Conservation (phyloP, 177 flowering plant genomes). For the Vitis hybrid region DNA sequence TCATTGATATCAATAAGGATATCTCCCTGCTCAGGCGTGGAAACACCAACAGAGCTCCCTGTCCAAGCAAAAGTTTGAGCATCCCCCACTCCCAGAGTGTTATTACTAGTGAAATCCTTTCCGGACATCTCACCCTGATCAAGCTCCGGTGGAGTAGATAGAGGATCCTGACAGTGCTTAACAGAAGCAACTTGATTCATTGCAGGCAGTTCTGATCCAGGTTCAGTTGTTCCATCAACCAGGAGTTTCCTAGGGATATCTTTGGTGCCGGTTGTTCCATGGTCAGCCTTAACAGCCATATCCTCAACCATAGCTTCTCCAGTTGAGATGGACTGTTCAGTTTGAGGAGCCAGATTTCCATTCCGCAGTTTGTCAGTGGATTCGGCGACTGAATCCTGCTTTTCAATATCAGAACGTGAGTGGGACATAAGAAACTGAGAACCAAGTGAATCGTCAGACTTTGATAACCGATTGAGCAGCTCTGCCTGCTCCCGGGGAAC, state of each 20-base stretch:
- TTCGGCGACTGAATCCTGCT: conserved; percentile 37
- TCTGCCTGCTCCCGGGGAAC: conserved; percentile 77
- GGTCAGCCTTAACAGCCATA: conserved; percentile 14
- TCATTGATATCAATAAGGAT: conserved; percentile 87
- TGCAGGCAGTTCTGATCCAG: conserved; percentile 19
- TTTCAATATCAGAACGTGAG: conserved; percentile 35
- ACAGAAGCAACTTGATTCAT: conserved; percentile 21
- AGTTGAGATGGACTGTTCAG: conserved; percentile 33
- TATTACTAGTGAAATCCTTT: conserved; percentile 18
- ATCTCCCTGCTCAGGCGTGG: conserved; percentile 50
- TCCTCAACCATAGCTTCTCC: conserved; percentile 7
- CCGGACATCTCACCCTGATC: conserved; percentile 33
- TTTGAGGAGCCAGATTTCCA: conserved; percentile 27
- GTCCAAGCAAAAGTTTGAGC: conserved; percentile 32
- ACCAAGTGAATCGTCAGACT: conserved; percentile 85
- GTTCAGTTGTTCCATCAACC: conserved; percentile 16
- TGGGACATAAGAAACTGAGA: conserved; percentile 65
- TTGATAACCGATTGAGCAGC: conserved; percentile 63
- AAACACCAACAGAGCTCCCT: conserved; percentile 24
- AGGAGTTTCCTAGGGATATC: conserved; percentile 21
- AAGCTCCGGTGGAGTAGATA: conserved; percentile 30
- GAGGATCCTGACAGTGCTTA: conserved; percentile 31
- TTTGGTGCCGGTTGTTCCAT: conserved; percentile 6
- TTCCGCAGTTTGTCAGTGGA: conserved; percentile 34
- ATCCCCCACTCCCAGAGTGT: conserved; percentile 24